These are phyloP conservation scores for Penicillium turbatum DNA, from an alignment of 495 filamentous ascomycete species.

Conservation along the genomic window DNA sequence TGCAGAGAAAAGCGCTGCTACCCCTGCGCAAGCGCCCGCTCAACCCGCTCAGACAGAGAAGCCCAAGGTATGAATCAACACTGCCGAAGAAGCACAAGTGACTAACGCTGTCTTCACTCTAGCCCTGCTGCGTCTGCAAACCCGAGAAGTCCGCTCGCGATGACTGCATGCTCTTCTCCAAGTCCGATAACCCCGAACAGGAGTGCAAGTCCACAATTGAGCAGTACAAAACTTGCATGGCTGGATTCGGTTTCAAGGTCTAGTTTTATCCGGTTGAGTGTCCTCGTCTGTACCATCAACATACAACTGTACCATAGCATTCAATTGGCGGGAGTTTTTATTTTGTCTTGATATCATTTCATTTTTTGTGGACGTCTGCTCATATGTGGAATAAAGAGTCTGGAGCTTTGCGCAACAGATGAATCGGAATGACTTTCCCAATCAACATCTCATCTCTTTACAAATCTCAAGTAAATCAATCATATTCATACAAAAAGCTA, in stretches of 20 bases:
- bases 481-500: not conserved
- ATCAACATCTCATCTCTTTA: constrained; percentile 20
- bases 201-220: constrained; percentile 80
- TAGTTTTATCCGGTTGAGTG: constrained; percentile 24
- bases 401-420: not conserved
- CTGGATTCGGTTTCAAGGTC: constrained; percentile 84
- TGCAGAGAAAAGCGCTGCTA: constrained; percentile 23
- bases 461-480: not conserved
- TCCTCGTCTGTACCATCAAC: constrained; percentile 11
- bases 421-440: constrained; percentile 1
- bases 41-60: constrained; percentile 41
- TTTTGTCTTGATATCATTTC: constrained; percentile 13
- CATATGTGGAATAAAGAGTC: not conserved
- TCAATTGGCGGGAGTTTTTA: constrained; percentile 21
- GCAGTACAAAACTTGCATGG: constrained; percentile 89
- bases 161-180: constrained; percentile 98
- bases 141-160: constrained; percentile 87
- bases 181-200: constrained; percentile 63
- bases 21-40: constrained; percentile 25
- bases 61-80: constrained; percentile 48
- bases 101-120: constrained; percentile 5
- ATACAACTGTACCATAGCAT: constrained; percentile 28
- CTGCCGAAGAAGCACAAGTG: not conserved
- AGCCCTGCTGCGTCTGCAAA: constrained; percentile 98
- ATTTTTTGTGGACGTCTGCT: not conserved